A percentile compares a stretch with the other conserved stretches of the same genome.
Conservation (phyloP, 108 stramenopile genomes). For the Skeletonema marinoi region DNA sequence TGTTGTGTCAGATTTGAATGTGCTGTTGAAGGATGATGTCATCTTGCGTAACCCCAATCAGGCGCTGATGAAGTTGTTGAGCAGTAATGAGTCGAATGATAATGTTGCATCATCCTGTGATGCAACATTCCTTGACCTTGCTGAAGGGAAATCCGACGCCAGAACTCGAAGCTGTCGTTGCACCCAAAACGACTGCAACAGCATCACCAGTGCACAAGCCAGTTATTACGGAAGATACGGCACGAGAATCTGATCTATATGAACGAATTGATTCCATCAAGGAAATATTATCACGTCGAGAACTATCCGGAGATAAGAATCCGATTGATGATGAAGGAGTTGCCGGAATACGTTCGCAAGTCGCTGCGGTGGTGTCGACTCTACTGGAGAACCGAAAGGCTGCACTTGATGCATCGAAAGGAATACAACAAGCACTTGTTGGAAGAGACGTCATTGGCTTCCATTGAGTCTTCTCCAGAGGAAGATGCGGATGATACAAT, state of each 20-base stretch:
- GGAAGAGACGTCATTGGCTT: background rate
- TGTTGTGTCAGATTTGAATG: slow-evolving; percentile 7
- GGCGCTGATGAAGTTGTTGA: slow-evolving; percentile 1
- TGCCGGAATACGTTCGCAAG: slow-evolving; percentile 7
- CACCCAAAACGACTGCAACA: background rate
- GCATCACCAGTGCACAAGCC: background rate
- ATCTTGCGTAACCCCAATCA: slow-evolving; percentile 28
- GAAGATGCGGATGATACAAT: slow-evolving; percentile 2
- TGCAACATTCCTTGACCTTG: slow-evolving; percentile 16
- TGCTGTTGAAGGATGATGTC: slow-evolving; percentile 10
- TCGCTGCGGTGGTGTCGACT: background rate
- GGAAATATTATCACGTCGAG: slow-evolving; percentile 14
- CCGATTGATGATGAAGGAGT: slow-evolving; percentile 11
- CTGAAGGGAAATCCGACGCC: background rate
- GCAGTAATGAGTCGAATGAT: background rate
- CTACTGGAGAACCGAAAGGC: background rate
- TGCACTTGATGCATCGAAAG: background rate
- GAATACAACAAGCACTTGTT: slow-evolving; percentile 16
- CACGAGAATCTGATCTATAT: slow-evolving; percentile 46
- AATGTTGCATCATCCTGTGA: background rate
- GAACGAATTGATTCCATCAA: slow-evolving; percentile 20
- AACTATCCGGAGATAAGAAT: background rate
- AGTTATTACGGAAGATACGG: slow-evolving; percentile 23
- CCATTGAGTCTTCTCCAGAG: background rate
- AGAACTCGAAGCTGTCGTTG: slow-evolving; percentile 9